Conservation (phyloP, 2,329 filamentous ascomycete species). For the Penicillium sp. region DNA sequence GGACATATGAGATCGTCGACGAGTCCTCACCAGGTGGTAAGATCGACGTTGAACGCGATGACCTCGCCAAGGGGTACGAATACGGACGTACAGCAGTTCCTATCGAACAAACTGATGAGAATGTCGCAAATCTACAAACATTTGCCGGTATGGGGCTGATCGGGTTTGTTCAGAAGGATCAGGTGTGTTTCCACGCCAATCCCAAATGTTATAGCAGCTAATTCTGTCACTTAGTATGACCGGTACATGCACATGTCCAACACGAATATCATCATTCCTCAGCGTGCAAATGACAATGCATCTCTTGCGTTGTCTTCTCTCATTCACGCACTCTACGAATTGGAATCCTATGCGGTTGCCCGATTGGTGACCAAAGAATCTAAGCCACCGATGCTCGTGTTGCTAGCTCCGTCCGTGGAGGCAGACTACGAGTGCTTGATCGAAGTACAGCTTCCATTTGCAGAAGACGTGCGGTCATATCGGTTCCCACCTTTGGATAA, state of each 20-base stretch:
- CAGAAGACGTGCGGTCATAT: conserved; percentile 88
- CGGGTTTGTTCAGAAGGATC: conserved; percentile 75
- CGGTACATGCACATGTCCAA: conserved; percentile 84
- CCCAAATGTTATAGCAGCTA: not conserved
- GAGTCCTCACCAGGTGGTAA: conserved; percentile 73
- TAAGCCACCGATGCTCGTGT: conserved; percentile 71
- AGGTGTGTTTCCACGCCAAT: conserved; percentile 49
- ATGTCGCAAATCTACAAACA: conserved; percentile 85
- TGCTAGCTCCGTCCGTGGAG: conserved; percentile 79
- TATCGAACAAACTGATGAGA: conserved; percentile 81
- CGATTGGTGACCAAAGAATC: conserved; percentile 81
- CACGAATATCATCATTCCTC: conserved; percentile 72
- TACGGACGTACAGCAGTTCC: conserved; percentile 91
- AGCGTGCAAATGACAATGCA: conserved; percentile 77
- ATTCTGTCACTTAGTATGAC: conserved; percentile 60
- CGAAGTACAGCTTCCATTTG: conserved; percentile 87
- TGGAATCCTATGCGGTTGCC: conserved; percentile 82
- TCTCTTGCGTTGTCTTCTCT: conserved; percentile 83
- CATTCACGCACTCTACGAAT: conserved; percentile 80
- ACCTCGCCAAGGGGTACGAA: conserved; percentile 87
- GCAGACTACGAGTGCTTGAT: conserved; percentile 79
- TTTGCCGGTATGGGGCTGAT: conserved; percentile 73
- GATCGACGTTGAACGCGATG: conserved; percentile 75
- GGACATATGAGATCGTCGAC: conserved; percentile 79
- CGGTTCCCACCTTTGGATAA: conserved; percentile 87